phyloP scores from a whole-genome alignment of 257 asterid genomes.

The Echites panduratus region DNA sequence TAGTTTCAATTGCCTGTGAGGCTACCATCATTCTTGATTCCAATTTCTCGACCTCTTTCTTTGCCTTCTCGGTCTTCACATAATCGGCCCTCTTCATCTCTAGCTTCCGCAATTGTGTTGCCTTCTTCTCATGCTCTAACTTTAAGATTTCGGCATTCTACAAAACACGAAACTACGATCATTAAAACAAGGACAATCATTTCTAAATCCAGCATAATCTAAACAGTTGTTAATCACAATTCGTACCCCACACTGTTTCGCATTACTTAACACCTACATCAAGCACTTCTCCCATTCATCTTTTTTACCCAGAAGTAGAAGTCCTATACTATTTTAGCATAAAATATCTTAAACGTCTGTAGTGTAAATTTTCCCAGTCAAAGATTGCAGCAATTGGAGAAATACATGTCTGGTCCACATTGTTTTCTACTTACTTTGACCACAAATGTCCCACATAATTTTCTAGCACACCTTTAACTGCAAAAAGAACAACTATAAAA shows the following conservation, averaged over 20 bases:
- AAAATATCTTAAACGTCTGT: background rate
- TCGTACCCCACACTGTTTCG: background rate
- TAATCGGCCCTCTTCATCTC: constrained; percentile 85
- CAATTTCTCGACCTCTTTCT: constrained; percentile 87
- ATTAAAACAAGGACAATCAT: background rate
- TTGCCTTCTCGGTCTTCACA: constrained; percentile 80
- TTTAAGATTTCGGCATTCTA: constrained; percentile 78
- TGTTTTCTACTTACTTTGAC: background rate
- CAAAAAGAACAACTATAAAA: background rate
- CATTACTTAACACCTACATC: background rate
- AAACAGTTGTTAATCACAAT: background rate
- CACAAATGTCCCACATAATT: constrained; percentile 2
- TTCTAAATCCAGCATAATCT: background rate
- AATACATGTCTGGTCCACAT: background rate
- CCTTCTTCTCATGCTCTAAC: constrained; percentile 73
- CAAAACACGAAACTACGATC: background rate
- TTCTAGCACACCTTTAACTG: background rate
- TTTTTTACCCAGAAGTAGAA: background rate
- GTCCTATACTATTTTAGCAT: background rate
- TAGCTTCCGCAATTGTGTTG: constrained; percentile 55
- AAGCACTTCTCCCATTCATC: background rate
- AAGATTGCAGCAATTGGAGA: background rate
- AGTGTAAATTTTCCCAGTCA: background rate
- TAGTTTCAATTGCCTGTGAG: constrained; percentile 74
- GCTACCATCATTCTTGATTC: constrained; percentile 90